phyloP scores from a whole-genome alignment of 257 asterid genomes.

The Solanum pennellii region DNA sequence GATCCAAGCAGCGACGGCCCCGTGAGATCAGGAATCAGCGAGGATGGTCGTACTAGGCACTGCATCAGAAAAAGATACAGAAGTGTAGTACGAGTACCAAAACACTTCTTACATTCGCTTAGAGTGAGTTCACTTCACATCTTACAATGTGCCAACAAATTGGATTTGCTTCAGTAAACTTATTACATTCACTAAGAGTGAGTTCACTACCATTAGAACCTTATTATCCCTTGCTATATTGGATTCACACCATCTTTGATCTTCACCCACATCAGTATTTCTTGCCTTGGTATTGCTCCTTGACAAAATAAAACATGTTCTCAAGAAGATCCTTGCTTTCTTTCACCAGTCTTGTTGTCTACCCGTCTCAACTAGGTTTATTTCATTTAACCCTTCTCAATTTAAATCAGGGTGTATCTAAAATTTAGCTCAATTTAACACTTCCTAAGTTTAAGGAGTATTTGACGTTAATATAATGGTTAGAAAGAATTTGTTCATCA shows the following conservation, averaged over 20 bases:
- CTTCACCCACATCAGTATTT: neutral
- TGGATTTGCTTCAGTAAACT: neutral
- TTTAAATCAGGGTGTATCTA: neutral
- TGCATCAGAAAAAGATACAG: too few species aligned
- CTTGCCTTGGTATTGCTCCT: neutral
- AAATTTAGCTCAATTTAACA: neutral
- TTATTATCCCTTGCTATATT: neutral
- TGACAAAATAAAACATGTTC: neutral
- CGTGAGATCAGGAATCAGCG: too few species aligned
- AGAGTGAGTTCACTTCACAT: neutral
- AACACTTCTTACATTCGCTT: too few species aligned
- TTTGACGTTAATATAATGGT: neutral
- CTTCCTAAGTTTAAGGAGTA: neutral
- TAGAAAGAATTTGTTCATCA: neutral
- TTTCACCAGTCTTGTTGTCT: neutral
- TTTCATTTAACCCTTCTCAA: neutral
- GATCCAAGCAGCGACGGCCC: too few species aligned
- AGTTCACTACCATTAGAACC: neutral
- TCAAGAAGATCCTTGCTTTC: neutral
- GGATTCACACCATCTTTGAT: neutral
- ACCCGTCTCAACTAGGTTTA: neutral
- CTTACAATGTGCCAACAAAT: neutral
- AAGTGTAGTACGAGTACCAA: too few species aligned
- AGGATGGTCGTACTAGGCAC: too few species aligned
- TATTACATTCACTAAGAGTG: neutral